These are phyloP conservation scores for Plasmodium gonderi DNA, from an alignment of 169 alveolate genomes.

Conservation along the genomic window DNA sequence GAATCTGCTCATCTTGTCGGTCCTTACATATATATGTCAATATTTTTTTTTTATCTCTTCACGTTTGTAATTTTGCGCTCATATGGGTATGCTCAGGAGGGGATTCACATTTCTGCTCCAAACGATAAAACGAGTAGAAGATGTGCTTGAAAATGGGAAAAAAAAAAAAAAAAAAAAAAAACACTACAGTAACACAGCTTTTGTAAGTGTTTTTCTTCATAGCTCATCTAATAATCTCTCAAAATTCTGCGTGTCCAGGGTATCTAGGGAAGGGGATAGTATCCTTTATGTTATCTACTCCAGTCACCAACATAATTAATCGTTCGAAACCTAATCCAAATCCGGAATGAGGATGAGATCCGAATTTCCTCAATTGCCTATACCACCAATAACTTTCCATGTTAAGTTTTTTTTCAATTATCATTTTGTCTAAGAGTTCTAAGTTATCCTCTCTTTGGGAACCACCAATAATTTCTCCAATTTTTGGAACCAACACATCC, in stretches of 20 bases:
- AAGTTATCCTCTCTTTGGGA: constrained; percentile 98
- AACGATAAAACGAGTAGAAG: too few species aligned
- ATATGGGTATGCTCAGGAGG: too few species aligned
- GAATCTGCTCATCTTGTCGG: neutral
- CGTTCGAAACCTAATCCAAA: constrained; percentile 99
- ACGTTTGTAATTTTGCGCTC: too few species aligned
- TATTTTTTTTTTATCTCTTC: too few species aligned
- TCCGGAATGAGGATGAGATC: constrained; percentile 98
- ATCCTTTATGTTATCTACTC: constrained; percentile 98
- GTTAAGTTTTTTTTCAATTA: constrained; percentile 90
- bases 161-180: constrained; percentile 20
- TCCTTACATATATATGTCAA: too few species aligned
- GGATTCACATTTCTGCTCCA: too few species aligned
- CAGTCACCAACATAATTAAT: constrained; percentile 98
- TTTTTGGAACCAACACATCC: constrained; percentile 97
- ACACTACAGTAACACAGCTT: neutral
- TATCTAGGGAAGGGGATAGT: constrained; percentile 99
- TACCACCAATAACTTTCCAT: constrained; percentile 93
- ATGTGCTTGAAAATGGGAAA: too few species aligned
- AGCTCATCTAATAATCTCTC: too few species aligned
- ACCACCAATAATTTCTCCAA: constrained; percentile 99
- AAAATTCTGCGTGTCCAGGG: constrained; percentile 96
- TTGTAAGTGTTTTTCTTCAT: neutral
- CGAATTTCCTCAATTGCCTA: constrained; percentile 94
- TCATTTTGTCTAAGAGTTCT: constrained; percentile 91